These are phyloP conservation scores for Gyromitra esculenta DNA, from an alignment of 2,329 filamentous ascomycete genomes.

Conservation along the genomic window DNA sequence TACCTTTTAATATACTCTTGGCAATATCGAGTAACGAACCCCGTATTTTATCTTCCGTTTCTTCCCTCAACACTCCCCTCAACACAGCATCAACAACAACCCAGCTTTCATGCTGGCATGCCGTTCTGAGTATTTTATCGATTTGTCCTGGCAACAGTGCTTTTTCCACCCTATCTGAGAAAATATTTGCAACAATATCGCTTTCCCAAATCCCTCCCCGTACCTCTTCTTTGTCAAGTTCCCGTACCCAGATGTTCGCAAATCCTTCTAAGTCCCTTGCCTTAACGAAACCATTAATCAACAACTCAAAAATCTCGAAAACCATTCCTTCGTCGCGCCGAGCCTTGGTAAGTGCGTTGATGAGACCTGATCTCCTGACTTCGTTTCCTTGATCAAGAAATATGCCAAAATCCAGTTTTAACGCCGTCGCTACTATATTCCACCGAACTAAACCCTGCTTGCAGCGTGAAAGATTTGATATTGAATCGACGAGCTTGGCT, in stretches of 20 bases:
- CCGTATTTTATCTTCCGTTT: constrained; percentile 46
- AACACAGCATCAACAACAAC: constrained; percentile 50
- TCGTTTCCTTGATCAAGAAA: constrained; percentile 48
- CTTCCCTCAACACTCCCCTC: constrained; percentile 50
- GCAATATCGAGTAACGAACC: constrained; percentile 27
- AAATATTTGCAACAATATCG: constrained; percentile 36
- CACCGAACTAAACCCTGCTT: constrained; percentile 35
- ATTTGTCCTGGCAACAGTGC: constrained; percentile 45
- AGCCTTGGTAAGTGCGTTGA: constrained; percentile 12
- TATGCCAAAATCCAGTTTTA: constrained; percentile 53
- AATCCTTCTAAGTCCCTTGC: constrained; percentile 53
- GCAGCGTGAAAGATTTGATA: constrained; percentile 36
- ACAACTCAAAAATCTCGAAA: constrained; percentile 35
- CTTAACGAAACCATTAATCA: constrained; percentile 52
- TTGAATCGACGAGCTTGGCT: constrained; percentile 35
- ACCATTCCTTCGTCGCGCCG: not conserved
- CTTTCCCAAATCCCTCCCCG: constrained; percentile 48
- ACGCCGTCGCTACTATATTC: constrained; percentile 43
- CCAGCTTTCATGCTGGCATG: constrained; percentile 41
- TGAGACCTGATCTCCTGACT: constrained; percentile 24
- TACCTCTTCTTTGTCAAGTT: constrained; percentile 29
- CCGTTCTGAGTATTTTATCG: constrained; percentile 39
- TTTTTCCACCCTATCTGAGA: constrained; percentile 47
- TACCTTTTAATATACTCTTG: constrained; percentile 15
- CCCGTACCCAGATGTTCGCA: constrained; percentile 40